A percentile compares a stretch with the other conserved stretches of the same genome.
Evolutionary conservation across 2,329 filamentous ascomycete species (phyloP).

Genomic region (Talaromyces piceae): DNA sequence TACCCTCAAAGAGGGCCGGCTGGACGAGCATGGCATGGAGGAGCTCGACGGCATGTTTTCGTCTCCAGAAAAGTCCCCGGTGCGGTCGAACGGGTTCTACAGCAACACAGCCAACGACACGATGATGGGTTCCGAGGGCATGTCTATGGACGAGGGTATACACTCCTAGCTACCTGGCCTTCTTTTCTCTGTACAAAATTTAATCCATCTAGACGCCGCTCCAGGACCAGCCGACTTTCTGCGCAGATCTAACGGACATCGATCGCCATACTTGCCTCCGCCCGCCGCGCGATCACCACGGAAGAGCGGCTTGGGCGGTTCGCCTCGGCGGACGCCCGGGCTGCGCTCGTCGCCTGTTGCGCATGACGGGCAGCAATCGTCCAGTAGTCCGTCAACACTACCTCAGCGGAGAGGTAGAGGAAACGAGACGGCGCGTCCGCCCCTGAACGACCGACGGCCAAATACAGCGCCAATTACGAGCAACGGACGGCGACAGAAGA

Average conservation of each 20-base stretch:
- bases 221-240: conserved; percentile 37
- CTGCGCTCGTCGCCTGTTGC: conserved; percentile 36
- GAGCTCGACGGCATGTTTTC: conserved; percentile 82
- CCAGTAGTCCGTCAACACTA: conserved; percentile 32
- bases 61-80: conserved; percentile 63
- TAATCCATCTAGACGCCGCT: conserved; percentile 26
- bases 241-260: conserved; percentile 25
- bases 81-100: conserved; percentile 25
- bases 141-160: conserved; percentile 58
- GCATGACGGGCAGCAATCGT: conserved; percentile 26
- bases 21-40: conserved; percentile 90
- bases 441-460: conserved; percentile 28
- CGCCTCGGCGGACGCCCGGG: conserved; percentile 35
- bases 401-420: conserved; percentile 18
- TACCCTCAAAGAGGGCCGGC: conserved; percentile 67
- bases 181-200: background rate
- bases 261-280: conserved; percentile 29
- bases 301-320: conserved; percentile 37
- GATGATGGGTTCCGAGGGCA: conserved; percentile 48
- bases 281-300: conserved; percentile 39
- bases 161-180: background rate
- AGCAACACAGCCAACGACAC: conserved; percentile 37
- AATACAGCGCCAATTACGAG: conserved; percentile 24
- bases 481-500: conserved; percentile 19
- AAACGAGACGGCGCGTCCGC: conserved; percentile 21